These are phyloP conservation scores for Trichocomaceae sp. DNA, from an alignment of 2,329 filamentous ascomycete species.

Conservation along the genomic window DNA sequence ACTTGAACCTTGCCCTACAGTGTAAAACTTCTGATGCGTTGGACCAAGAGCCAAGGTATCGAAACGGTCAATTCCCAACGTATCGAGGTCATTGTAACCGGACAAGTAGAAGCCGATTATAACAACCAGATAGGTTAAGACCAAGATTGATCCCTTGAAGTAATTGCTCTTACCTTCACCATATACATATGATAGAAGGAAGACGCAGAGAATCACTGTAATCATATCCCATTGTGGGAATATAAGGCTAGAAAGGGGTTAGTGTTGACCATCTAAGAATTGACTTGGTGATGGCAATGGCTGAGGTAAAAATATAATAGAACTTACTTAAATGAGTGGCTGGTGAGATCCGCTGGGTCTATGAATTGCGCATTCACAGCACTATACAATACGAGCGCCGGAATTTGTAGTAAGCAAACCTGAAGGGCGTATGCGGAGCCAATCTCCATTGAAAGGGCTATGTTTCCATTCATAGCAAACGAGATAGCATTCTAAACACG, in stretches of 20 bases:
- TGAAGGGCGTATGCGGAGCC: conserved; percentile 95
- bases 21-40: conserved; percentile 10
- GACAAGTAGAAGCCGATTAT: conserved; percentile 88
- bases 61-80: conserved; percentile 42
- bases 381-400: conserved; percentile 85
- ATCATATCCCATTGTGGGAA: conserved; percentile 99
- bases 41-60: conserved; percentile 38
- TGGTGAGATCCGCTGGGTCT: conserved; percentile 47
- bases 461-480: conserved; percentile 99
- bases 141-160: conserved; percentile 95
- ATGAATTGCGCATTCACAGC: conserved; percentile 61
- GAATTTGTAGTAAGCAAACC: conserved; percentile 90
- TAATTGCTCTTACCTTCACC: conserved; percentile 99
- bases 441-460: conserved; percentile 97
- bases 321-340: conserved; percentile 48
- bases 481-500: conserved; percentile 78
- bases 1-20: conserved; percentile 7
- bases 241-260: conserved; percentile 55
- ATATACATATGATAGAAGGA: conserved; percentile 94
- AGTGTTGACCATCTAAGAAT: not conserved
- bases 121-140: conserved; percentile 88
- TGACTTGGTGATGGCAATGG: not conserved
- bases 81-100: conserved; percentile 51
- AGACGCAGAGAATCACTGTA: conserved; percentile 89
- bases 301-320: not conserved